A percentile compares a stretch with the other conserved stretches of the same genome.
Evolutionary conservation across 768 basidiomycete genomes (phyloP).

Genomic region (Pholiota molesta): DNA sequence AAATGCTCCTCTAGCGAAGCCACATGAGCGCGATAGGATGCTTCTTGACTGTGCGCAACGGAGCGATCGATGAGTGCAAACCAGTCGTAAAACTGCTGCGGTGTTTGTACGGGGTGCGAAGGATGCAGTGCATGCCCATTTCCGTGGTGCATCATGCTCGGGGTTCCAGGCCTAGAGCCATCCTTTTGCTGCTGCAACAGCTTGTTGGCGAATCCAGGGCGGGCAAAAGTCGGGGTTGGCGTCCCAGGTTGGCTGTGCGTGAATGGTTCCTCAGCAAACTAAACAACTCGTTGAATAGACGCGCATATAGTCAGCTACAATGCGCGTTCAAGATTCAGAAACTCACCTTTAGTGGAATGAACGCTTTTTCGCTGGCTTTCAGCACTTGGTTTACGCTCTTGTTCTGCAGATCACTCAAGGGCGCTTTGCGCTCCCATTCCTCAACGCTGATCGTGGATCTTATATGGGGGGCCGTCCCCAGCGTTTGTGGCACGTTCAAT

Average conservation of each 20-base stretch:
- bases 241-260: slow-evolving; percentile 12
- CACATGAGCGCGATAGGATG: slow-evolving; percentile 87
- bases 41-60: slow-evolving; percentile 92
- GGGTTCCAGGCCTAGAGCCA: slow-evolving; percentile 46
- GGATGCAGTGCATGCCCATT: slow-evolving; percentile 53
- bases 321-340: background rate
- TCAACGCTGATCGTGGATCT: slow-evolving; percentile 62
- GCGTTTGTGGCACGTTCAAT: background rate
- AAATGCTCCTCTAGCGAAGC: slow-evolving; percentile 76
- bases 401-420: slow-evolving; percentile 68
- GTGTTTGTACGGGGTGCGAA: slow-evolving; percentile 78
- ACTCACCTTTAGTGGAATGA: slow-evolving; percentile 76
- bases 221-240: slow-evolving; percentile 11
- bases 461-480: slow-evolving; percentile 8
- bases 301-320: slow-evolving; percentile 6
- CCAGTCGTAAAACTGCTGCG: slow-evolving; percentile 98
- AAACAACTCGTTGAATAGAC: background rate
- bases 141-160: slow-evolving; percentile 21
- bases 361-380: slow-evolving; percentile 57
- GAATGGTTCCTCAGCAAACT: slow-evolving; percentile 22
- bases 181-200: slow-evolving; percentile 20
- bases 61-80: slow-evolving; percentile 87
- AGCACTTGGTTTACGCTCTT: slow-evolving; percentile 69
- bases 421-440: slow-evolving; percentile 90
- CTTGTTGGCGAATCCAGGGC: slow-evolving; percentile 18